These are phyloP conservation scores for Decorospora gaudefroyi DNA, from an alignment of 2,329 filamentous ascomycete genomes.

Conservation along the genomic window DNA sequence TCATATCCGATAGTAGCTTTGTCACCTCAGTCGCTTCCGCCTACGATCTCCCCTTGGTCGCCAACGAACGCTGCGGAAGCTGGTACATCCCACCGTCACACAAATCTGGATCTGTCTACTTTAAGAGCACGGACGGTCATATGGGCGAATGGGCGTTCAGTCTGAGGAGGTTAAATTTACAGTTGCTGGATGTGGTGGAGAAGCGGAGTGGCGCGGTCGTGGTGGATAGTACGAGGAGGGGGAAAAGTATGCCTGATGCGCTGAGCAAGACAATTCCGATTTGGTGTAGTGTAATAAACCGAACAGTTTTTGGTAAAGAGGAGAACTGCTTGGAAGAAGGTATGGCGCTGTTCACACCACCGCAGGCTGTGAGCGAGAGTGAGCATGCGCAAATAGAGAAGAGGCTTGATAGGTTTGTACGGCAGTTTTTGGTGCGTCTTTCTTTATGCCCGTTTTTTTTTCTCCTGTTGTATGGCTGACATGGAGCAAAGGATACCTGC, in stretches of 20 bases:
- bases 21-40: slow-evolving; percentile 64
- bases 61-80: slow-evolving; percentile 93
- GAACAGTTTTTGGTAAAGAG: slow-evolving; percentile 71
- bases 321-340: slow-evolving; percentile 45
- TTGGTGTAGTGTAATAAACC: slow-evolving; percentile 89
- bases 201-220: slow-evolving; percentile 76
- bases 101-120: slow-evolving; percentile 81
- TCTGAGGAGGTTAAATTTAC: slow-evolving; percentile 79
- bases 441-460: slow-evolving; percentile 4
- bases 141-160: slow-evolving; percentile 90
- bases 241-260: slow-evolving; percentile 95
- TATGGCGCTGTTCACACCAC: slow-evolving; percentile 67
- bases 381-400: slow-evolving; percentile 78
- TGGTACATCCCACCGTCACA: slow-evolving; percentile 78
- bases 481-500: slow-evolving; percentile 54
- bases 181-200: slow-evolving; percentile 72
- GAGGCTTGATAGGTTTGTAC: slow-evolving; percentile 62
- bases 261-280: slow-evolving; percentile 91
- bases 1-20: slow-evolving; percentile 75
- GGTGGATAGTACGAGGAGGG: slow-evolving; percentile 88
- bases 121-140: slow-evolving; percentile 98
- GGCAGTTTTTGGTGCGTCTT: slow-evolving; percentile 51
- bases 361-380: slow-evolving; percentile 71
- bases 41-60: slow-evolving; percentile 71
- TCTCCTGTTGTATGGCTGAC: slow-evolving; percentile 3